These are phyloP conservation scores for Eimeria necatrix DNA, from an alignment of 169 alveolate genomes.

Conservation along the genomic window DNA sequence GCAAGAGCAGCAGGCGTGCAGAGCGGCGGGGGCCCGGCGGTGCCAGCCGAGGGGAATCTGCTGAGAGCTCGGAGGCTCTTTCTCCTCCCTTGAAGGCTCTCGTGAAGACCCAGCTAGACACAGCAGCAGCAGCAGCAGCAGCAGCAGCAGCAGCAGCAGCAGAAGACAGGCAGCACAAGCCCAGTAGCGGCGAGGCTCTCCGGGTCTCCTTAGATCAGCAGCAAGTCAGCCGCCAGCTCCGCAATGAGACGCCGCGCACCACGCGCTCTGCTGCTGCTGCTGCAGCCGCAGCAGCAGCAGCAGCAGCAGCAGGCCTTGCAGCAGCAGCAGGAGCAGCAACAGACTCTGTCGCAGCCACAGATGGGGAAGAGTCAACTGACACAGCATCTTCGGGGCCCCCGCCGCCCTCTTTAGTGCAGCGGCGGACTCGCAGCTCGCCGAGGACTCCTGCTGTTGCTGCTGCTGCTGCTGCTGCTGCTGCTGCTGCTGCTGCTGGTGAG, in stretches of 20 bases:
- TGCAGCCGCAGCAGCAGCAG: not conserved
- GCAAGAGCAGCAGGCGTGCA: not conserved
- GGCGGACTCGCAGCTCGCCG: not conserved
- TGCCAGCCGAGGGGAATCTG: no score
- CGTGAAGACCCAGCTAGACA: not conserved
- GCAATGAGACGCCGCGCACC: not conserved
- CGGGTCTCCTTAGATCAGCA: conserved; percentile 21
- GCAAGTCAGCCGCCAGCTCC: conserved; percentile 1
- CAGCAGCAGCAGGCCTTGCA: not conserved
- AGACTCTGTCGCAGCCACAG: not conserved
- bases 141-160: not conserved
- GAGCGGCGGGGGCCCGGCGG: not conserved
- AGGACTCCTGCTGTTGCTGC: conserved; percentile 23
- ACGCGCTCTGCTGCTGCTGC: conserved; percentile 1
- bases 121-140: no score
- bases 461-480: conserved; percentile 6
- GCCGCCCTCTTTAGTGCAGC: not conserved
- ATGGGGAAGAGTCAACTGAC: conserved; percentile 20
- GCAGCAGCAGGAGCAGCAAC: not conserved
- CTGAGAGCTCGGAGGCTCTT: not conserved
- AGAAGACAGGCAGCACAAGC: not conserved
- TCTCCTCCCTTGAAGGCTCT: not conserved
- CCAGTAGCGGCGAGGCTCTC: not conserved
- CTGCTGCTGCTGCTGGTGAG: conserved; percentile 1
- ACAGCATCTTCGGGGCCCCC: conserved; percentile 9